Percentiles rank a stretch among this genome's conserved stretches.
These are phyloP conservation scores for Geotrichum europaeum DNA, from an alignment of 1,139 yeast genomes.

Conservation along the genomic window DNA sequence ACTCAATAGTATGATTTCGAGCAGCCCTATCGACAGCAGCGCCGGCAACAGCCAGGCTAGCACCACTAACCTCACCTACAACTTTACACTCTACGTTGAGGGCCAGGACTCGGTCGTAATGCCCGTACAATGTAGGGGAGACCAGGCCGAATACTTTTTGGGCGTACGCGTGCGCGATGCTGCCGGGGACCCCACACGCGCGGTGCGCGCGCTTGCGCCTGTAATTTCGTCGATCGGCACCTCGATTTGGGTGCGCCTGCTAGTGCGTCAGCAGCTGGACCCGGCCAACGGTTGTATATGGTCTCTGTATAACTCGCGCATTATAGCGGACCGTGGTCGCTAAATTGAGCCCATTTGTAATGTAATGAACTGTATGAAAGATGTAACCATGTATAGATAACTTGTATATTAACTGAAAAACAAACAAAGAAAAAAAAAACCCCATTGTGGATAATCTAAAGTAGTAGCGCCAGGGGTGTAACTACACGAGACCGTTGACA, in stretches of 20 bases:
- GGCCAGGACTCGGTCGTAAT: constrained; percentile 8
- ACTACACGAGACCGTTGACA: constrained; percentile 63
- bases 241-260: neutral
- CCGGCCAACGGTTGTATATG: neutral
- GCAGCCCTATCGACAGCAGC: neutral
- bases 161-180: neutral
- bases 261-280: neutral
- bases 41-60: neutral
- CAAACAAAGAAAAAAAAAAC: neutral
- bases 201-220: neutral
- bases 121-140: neutral
- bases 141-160: constrained; percentile 6
- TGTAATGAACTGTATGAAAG: neutral
- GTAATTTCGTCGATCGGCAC: neutral
- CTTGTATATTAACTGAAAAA: neutral
- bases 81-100: constrained; percentile 1
- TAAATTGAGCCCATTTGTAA: neutral
- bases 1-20: neutral
- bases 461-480: neutral
- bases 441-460: neutral
- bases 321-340: neutral
- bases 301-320: neutral
- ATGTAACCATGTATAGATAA: neutral
- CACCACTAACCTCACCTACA: neutral
- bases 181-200: neutral